Evolutionary conservation across 2,329 filamentous ascomycete species (phyloP).

Genomic region (Cladosporium austrohemisphaericum): DNA sequence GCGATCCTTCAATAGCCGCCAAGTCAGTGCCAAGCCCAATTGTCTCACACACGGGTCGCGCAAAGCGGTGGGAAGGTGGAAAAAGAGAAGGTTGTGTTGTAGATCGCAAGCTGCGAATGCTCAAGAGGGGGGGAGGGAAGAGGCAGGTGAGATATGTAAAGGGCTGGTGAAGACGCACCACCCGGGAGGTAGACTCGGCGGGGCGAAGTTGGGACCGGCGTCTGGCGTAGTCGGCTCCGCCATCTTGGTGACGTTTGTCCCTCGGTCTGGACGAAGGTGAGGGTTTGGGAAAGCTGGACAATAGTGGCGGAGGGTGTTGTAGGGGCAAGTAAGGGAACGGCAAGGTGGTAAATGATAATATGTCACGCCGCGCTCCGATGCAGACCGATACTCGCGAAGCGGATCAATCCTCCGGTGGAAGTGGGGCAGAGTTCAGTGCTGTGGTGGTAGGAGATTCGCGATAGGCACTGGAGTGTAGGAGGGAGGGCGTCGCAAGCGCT

Average conservation of each 20-base stretch:
- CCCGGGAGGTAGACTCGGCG: constrained; percentile 38
- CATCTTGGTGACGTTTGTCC: constrained; percentile 20
- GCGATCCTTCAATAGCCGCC: constrained; percentile 35
- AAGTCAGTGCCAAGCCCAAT: constrained; percentile 34
- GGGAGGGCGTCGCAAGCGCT: neutral
- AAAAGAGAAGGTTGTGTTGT: constrained; percentile 14
- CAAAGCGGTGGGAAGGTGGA: constrained; percentile 15
- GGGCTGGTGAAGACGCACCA: constrained; percentile 31
- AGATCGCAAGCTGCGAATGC: constrained; percentile 6
- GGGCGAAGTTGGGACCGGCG: constrained; percentile 36
- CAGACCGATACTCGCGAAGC: constrained; percentile 3
- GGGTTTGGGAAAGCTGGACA: neutral
- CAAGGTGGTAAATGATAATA: neutral
- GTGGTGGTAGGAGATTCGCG: neutral
- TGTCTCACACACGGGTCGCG: constrained; percentile 12
- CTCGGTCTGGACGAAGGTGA: neutral
- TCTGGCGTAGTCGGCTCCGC: constrained; percentile 34
- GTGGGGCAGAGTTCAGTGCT: neutral
- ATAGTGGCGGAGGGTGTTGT: neutral
- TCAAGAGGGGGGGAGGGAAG: constrained; percentile 11
- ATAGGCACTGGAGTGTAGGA: neutral
- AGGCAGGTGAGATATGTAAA: constrained; percentile 17
- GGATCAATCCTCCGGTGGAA: neutral
- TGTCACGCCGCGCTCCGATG: neutral
- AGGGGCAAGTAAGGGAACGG: neutral